Percentiles rank a stretch among this genome's conserved stretches.
phyloP scores from a whole-genome alignment of 225 moss, liverwort and hornwort species.

The Physcomitrellopsis africana region DNA sequence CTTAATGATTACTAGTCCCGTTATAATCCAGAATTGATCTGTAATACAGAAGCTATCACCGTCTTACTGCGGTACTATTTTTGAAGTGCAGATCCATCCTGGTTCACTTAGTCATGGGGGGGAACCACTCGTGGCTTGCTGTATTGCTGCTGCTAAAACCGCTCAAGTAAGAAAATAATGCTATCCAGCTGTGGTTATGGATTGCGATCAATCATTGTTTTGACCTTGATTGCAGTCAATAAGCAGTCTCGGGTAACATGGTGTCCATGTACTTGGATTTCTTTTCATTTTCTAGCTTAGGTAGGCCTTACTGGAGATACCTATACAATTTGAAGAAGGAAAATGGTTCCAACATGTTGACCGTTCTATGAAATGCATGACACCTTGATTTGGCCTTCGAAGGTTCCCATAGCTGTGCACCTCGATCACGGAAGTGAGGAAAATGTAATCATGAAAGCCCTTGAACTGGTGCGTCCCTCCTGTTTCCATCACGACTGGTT shows the following conservation, averaged over 20 bases:
- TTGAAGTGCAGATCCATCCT: conserved; percentile 80
- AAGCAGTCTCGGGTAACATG: background rate
- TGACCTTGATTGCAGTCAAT: background rate
- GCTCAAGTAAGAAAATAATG: conserved; percentile 55
- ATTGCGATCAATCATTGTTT: conserved; percentile 2
- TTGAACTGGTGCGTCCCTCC: no score
- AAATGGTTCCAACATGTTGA: conserved; percentile 4
- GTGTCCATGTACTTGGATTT: background rate
- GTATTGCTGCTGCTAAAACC: conserved; percentile 77
- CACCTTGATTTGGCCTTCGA: conserved; percentile 14
- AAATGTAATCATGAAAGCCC: conserved; percentile 59
- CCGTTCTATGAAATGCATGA: background rate
- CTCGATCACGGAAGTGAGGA: conserved; percentile 89
- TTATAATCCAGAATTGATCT: background rate
- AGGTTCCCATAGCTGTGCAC: conserved; percentile 93
- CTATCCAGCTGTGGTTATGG: conserved; percentile 2
- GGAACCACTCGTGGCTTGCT: conserved; percentile 77
- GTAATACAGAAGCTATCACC: background rate
- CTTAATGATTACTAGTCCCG: conserved; percentile 2
- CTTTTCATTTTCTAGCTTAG: background rate
- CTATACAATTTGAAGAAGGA: background rate
- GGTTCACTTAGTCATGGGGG: conserved; percentile 82
- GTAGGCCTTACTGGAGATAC: background rate
- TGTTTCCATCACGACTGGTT: no score
- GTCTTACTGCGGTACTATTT: conserved; percentile 7